Percentiles rank a stretch among this genome's conserved stretches.
phyloP scores from a whole-genome alignment of 495 filamentous ascomycete genomes.

The Daldinia loculata region DNA sequence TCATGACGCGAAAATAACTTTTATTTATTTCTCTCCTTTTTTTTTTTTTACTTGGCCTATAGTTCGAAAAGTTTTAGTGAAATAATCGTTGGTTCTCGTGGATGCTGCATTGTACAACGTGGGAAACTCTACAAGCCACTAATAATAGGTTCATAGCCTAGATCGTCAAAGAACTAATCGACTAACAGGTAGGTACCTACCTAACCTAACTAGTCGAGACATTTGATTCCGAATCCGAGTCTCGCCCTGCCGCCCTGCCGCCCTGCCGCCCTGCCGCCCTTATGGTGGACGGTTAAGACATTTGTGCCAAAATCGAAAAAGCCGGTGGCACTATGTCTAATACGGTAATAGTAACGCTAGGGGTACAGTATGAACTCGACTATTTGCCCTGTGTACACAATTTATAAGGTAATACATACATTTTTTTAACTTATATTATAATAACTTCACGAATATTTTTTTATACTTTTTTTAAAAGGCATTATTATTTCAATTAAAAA shows the following conservation, averaged over 20 bases:
- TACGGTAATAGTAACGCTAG: no score
- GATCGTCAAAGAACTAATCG: neutral
- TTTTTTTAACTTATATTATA: no score
- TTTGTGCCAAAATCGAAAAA: no score
- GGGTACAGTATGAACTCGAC: no score
- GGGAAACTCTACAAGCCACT: conserved; percentile 4
- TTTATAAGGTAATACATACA: no score
- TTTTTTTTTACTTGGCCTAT: neutral
- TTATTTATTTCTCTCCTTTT: neutral
- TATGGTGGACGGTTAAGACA: no score
- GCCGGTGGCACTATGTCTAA: no score
- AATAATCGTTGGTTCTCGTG: neutral
- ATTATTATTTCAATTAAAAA: no score
- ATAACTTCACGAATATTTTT: no score
- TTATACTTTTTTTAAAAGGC: no score
- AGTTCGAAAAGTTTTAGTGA: neutral
- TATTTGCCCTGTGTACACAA: no score
- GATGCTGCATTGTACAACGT: conserved; percentile 3
- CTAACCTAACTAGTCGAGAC: neutral
- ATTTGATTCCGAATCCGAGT: conserved; percentile 24
- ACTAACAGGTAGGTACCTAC: no score
- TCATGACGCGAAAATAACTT: neutral
- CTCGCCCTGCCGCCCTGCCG: conserved; percentile 9
- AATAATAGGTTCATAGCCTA: conserved; percentile 6
- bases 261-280: neutral